Conservation (phyloP, 306 rosid genomes). For the Leucaena leucocephala region DNA sequence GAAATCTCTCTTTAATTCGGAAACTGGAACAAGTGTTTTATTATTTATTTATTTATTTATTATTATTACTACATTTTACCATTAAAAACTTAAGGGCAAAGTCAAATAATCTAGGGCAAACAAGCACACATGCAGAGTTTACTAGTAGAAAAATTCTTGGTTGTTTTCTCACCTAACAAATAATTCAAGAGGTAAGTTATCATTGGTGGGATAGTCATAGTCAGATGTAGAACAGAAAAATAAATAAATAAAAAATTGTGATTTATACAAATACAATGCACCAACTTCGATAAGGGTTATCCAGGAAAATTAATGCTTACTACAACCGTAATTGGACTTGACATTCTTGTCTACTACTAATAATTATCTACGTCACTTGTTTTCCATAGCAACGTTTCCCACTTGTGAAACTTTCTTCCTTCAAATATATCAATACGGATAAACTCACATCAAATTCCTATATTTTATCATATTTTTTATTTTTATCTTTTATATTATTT, state of each 20-base stretch:
- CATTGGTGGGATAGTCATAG: neutral
- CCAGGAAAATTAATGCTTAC: neutral
- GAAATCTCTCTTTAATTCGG: neutral
- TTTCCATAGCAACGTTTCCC: neutral
- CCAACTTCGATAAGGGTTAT: neutral
- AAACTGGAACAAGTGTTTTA: neutral
- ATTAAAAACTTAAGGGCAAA: neutral
- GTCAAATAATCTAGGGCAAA: neutral
- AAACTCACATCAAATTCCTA: no score
- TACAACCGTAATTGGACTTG: neutral
- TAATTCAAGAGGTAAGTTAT: neutral
- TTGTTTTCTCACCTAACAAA: neutral
- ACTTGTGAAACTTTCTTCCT: neutral
- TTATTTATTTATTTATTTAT: no score
- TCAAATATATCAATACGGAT: no score
- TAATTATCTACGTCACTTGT: neutral
- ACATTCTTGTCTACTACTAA: neutral
- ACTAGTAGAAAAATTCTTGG: neutral
- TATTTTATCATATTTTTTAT: no score
- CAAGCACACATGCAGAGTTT: neutral
- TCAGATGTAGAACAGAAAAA: neutral
- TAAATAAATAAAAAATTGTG: neutral
- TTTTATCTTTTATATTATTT: no score
- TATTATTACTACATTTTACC: neutral
- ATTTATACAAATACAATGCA: neutral